Base-by-base conservation (phyloP, 2,329 filamentous ascomycete genomes). In the Fusarium tupiense region DNA sequence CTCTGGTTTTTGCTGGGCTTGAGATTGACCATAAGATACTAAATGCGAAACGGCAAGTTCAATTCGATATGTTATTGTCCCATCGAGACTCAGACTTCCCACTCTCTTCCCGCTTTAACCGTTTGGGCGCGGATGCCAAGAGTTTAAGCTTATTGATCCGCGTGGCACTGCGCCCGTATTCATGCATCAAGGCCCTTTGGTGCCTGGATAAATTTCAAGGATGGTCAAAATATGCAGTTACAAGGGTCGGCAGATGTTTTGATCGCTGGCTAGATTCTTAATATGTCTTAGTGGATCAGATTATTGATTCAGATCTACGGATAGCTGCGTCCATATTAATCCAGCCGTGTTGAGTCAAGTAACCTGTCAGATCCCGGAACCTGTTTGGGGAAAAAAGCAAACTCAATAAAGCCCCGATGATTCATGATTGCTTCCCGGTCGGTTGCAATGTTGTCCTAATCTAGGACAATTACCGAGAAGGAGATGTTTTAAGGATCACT, bases 401-500 rank as follows among this genome's bases (percentile, higher is more conserved):
- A 5, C 3, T n/a, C 14, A 31, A n/a, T 49, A 31, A 49, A 31
- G 10, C 14, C 7, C 4, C 14, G 14, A n/a, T 49, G 14, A 49
- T 31, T 9, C 10, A 31, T 31, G 26, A 6, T 24, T 24, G 6
- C 26, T 3, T 31, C 26, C 26, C 26, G 26, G 20, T 49, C 7
- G n/a, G 7, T 9, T 2, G 9, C 26, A 31, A 49, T 31, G 2
- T 12, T 17, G 3, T 9, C 14, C 6, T 49, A 2, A 17, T 8
- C 13, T 31, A 16, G 2, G 9, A 22, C 2, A 31, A 49, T 4
- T 31, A 9, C 26, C 10, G 26, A 31, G 24, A 47, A 22, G 19
- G 24, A 3, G 13, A 11, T 13, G 8, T 12, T 0, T 6, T 19
- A 19, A 16, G 7, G 3, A n/a, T 9, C 20, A 14, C 3, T 20